Conservation (phyloP, 345 rosid genomes). For the Ceriops decandra region DNA sequence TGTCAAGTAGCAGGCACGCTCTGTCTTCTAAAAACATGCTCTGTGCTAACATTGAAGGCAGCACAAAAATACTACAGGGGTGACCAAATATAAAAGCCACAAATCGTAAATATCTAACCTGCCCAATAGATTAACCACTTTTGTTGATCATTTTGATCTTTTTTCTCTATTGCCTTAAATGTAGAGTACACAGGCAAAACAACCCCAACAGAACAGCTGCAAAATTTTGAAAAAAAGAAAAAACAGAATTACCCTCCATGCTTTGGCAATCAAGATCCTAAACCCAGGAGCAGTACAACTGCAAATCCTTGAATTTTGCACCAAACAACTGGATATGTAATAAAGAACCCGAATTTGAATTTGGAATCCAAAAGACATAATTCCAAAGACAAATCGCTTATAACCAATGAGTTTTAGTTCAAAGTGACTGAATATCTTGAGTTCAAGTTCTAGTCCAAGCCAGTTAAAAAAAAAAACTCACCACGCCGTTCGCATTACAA, state of each 20-base stretch:
- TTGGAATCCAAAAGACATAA: too few species aligned
- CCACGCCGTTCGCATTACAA: constrained; percentile 88
- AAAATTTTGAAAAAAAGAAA: background rate
- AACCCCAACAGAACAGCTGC: constrained; percentile 77
- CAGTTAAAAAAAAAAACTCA: constrained; percentile 22
- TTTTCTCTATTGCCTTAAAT: constrained; percentile 71
- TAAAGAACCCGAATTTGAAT: too few species aligned
- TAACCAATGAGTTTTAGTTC: background rate
- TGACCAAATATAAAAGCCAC: too few species aligned
- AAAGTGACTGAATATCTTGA: background rate
- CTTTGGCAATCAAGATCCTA: background rate
- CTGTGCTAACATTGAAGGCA: background rate
- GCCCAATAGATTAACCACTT: constrained; percentile 52
- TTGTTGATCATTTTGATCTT: constrained; percentile 42
- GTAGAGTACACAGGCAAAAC: constrained; percentile 84
- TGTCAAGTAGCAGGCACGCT: background rate
- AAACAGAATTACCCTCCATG: too few species aligned
- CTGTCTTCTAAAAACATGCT: background rate
- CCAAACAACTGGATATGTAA: too few species aligned
- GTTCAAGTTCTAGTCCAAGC: background rate
- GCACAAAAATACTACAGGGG: background rate
- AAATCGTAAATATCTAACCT: constrained; percentile 15
- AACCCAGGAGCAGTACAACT: background rate
- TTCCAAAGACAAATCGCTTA: too few species aligned
- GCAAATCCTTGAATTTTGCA: too few species aligned